phyloP scores from a whole-genome alignment of 2,329 filamentous ascomycete species.

The Aspergillus latus region DNA sequence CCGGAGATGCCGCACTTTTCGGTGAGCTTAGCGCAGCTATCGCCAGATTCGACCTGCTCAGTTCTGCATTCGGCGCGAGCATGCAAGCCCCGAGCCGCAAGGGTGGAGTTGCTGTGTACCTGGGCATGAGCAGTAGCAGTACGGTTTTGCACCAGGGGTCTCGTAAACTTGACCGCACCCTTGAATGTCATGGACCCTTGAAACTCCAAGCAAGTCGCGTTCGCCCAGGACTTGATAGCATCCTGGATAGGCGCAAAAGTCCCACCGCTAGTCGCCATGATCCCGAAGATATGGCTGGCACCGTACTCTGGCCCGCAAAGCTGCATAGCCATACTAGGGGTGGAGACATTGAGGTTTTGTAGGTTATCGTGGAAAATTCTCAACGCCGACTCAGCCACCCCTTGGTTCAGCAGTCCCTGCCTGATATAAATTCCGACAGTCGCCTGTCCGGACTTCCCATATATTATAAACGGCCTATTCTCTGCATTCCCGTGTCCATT shows the following conservation, averaged over 20 bases:
- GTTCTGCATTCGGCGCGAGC: neutral
- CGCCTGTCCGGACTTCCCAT: slow-evolving; percentile 29
- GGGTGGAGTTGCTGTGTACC: neutral
- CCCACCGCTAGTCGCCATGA: slow-evolving; percentile 34
- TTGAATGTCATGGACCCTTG: neutral
- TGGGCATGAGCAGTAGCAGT: neutral
- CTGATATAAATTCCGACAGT: slow-evolving; percentile 42
- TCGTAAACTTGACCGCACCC: neutral
- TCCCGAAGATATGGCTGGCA: slow-evolving; percentile 36
- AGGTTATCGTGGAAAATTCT: slow-evolving; percentile 28
- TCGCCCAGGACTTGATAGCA: slow-evolving; percentile 15
- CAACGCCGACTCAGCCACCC: slow-evolving; percentile 30
- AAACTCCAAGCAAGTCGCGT: slow-evolving; percentile 14
- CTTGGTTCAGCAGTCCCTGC: slow-evolving; percentile 23
- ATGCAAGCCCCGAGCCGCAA: neutral
- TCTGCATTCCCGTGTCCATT: slow-evolving; percentile 24
- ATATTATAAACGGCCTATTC: slow-evolving; percentile 28
- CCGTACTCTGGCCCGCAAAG: slow-evolving; percentile 35
- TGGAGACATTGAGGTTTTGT: slow-evolving; percentile 20
- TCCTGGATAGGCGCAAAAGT: slow-evolving; percentile 34
- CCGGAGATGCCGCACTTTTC: slow-evolving; percentile 12
- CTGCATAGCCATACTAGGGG: slow-evolving; percentile 38
- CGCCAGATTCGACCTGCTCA: neutral
- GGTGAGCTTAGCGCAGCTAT: slow-evolving; percentile 15
- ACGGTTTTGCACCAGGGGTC: neutral